Conservation (phyloP, 352 stramenopile genomes). For the Halophytophthora batemanensis region DNA sequence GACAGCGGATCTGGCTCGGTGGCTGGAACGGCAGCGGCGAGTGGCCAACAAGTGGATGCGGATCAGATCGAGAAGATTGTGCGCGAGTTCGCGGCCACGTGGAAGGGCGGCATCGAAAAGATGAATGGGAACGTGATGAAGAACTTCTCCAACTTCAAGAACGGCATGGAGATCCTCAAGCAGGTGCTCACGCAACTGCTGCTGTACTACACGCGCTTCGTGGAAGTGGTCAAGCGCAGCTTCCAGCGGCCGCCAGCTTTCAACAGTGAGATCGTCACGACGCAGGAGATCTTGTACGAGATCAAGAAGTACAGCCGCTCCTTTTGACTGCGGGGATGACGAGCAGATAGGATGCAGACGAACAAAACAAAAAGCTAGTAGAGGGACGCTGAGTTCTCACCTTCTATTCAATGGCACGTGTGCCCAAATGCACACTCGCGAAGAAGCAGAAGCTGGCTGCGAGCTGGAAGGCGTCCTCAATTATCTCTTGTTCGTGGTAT, state of each 20-base stretch:
- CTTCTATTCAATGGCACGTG: too few species aligned
- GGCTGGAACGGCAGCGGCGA: slow-evolving; percentile 9
- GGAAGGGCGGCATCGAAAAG: slow-evolving; percentile 95
- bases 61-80: slow-evolving; percentile 93
- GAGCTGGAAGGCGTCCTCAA: too few species aligned
- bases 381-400: background rate
- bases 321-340: slow-evolving; percentile 61
- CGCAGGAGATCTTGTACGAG: slow-evolving; percentile 95
- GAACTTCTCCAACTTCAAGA: slow-evolving; percentile 98
- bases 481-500: too few species aligned
- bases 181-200: slow-evolving; percentile 97
- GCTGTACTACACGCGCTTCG: slow-evolving; percentile 98
- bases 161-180: slow-evolving; percentile 99
- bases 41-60: slow-evolving; percentile 70
- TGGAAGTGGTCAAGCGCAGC: slow-evolving; percentile 95
- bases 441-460: too few species aligned
- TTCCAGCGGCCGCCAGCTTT: slow-evolving; percentile 83
- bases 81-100: slow-evolving; percentile 93
- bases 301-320: slow-evolving; percentile 97
- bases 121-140: slow-evolving; percentile 98
- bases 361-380: slow-evolving; percentile 2
- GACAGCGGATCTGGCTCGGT: slow-evolving; percentile 4
- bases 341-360: background rate
- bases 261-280: slow-evolving; percentile 93
- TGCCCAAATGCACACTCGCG: too few species aligned